phyloP scores from a whole-genome alignment of 208 protist genomes.

The Blechomonas ayalai region DNA sequence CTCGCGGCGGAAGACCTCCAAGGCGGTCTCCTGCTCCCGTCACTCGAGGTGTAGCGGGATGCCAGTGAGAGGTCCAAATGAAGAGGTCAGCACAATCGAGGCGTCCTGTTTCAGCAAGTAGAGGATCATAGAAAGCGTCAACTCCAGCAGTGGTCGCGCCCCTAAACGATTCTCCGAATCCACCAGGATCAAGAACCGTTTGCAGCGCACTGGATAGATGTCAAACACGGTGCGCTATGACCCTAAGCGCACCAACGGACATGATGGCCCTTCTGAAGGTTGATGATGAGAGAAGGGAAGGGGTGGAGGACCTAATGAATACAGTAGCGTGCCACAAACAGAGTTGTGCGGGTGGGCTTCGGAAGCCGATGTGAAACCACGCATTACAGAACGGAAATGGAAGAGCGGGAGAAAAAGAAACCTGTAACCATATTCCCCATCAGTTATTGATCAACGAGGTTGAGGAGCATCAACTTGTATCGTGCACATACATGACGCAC shows the following conservation, averaged over 20 bases:
- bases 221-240: slow-evolving; percentile 68
- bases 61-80: slow-evolving; percentile 45
- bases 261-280: too few species aligned
- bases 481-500: not conserved
- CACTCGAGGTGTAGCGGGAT: slow-evolving; percentile 34
- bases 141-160: slow-evolving; percentile 32
- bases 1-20: slow-evolving; percentile 59
- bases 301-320: too few species aligned
- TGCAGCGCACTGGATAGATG: slow-evolving; percentile 63
- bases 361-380: too few species aligned
- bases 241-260: slow-evolving; percentile 36
- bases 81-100: slow-evolving; percentile 44
- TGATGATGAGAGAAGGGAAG: too few species aligned
- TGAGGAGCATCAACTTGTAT: too few species aligned
- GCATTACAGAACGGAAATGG: too few species aligned
- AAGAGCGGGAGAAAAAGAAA: too few species aligned
- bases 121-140: slow-evolving; percentile 51
- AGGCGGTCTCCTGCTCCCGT: slow-evolving; percentile 31
- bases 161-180: slow-evolving; percentile 60
- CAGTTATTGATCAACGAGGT: too few species aligned
- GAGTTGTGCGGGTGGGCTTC: too few species aligned
- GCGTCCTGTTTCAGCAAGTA: slow-evolving; percentile 51
- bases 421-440: not conserved
- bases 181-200: slow-evolving; percentile 54
- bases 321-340: too few species aligned